phyloP scores from a whole-genome alignment of 2,329 filamentous ascomycete genomes.

The Metarhizium humberi region DNA sequence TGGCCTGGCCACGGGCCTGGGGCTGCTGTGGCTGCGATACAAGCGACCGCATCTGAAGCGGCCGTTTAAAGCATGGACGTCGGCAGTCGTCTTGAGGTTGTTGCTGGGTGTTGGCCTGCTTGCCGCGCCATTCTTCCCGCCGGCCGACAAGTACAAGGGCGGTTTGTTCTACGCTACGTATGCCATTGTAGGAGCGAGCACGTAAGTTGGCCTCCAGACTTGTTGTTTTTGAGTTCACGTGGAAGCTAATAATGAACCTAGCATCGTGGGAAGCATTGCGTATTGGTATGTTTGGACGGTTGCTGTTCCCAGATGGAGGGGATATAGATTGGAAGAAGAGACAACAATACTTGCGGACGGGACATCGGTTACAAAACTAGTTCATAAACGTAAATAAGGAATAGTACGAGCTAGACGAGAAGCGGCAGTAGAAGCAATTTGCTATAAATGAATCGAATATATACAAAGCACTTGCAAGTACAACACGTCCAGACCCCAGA shows the following conservation, averaged over 20 bases:
- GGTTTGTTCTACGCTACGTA: conserved; percentile 45
- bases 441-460: neutral
- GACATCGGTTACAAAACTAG: conserved; percentile 53
- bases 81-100: conserved; percentile 47
- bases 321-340: conserved; percentile 55
- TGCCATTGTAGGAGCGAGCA: conserved; percentile 40
- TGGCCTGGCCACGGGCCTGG: conserved; percentile 44
- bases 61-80: conserved; percentile 57
- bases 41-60: conserved; percentile 49
- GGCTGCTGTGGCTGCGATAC: conserved; percentile 51
- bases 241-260: conserved; percentile 17
- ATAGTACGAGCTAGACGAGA: neutral
- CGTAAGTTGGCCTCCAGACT: conserved; percentile 31
- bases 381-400: conserved; percentile 11
- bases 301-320: conserved; percentile 46
- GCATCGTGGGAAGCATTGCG: conserved; percentile 45
- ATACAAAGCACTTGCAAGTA: neutral
- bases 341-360: conserved; percentile 53
- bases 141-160: conserved; percentile 34
- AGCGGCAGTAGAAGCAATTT: neutral
- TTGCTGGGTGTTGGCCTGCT: conserved; percentile 44
- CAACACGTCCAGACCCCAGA: too few relatives aligned
- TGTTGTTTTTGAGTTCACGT: neutral
- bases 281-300: conserved; percentile 65
- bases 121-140: conserved; percentile 53